Evolutionary conservation across 2,329 filamentous ascomycete genomes (phyloP).

Genomic region (Penicillium vulpinum): DNA sequence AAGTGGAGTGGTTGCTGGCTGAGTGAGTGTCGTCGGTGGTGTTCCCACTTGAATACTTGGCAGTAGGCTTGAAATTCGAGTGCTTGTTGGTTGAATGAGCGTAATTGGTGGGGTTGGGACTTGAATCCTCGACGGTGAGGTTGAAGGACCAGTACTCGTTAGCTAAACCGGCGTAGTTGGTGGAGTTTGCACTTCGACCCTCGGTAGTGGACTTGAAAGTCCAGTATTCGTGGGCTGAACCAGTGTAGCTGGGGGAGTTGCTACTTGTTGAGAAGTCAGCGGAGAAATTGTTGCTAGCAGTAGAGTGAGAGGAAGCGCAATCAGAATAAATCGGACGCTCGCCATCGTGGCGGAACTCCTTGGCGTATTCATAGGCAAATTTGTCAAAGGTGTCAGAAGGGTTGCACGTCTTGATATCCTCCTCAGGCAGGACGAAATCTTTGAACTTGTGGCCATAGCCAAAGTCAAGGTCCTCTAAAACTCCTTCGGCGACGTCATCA

Average conservation of each 20-base stretch:
- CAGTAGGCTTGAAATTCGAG: background rate
- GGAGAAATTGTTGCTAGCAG: background rate
- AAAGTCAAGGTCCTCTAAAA: background rate
- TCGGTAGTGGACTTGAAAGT: background rate
- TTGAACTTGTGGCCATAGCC: background rate
- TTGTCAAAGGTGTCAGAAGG: background rate
- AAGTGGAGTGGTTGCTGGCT: too few species aligned
- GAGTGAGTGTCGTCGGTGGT: background rate
- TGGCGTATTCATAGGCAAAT: background rate
- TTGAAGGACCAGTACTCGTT: too few species aligned
- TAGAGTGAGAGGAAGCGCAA: background rate
- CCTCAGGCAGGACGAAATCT: background rate
- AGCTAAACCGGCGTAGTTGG: too few species aligned
- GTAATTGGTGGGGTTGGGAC: too few species aligned
- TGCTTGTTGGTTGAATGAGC: background rate
- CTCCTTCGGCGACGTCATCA: background rate
- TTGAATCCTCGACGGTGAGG: background rate
- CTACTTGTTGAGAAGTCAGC: background rate
- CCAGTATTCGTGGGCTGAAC: too few species aligned
- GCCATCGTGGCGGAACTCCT: background rate
- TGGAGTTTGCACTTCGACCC: too few species aligned
- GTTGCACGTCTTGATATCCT: background rate
- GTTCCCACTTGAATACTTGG: background rate
- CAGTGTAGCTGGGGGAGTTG: background rate
- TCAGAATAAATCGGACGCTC: background rate